These are phyloP conservation scores for Cicer arietinum DNA, from an alignment of 306 rosid species.

Conservation along the genomic window DNA sequence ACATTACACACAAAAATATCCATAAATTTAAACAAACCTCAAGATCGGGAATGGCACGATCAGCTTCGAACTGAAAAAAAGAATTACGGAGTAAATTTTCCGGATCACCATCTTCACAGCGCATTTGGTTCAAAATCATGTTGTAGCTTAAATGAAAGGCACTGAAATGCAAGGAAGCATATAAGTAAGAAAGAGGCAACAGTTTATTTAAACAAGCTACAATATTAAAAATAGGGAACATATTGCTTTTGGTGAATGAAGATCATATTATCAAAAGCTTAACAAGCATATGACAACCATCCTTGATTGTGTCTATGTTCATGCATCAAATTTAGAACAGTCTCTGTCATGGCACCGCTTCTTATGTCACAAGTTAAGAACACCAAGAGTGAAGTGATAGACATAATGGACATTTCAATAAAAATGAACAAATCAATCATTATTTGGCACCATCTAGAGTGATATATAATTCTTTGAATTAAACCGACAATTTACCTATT, in stretches of 20 bases:
- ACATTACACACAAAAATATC: background rate
- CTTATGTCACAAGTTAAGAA: conserved; percentile 24
- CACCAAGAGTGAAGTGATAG: background rate
- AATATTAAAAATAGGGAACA: conserved; percentile 28
- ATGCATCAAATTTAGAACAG: conserved; percentile 23
- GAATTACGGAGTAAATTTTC: conserved; percentile 91
- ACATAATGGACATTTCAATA: background rate
- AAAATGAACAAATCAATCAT: conserved; percentile 23
- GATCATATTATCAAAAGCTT: conserved; percentile 36
- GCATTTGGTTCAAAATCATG: conserved; percentile 96
- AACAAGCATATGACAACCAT: conserved; percentile 21
- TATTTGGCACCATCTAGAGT: background rate
- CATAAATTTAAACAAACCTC: conserved; percentile 65
- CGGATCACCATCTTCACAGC: conserved; percentile 92
- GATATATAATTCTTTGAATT: background rate
- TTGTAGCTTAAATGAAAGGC: conserved; percentile 98
- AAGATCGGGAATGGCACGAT: conserved; percentile 82
- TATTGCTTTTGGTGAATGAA: conserved; percentile 13
- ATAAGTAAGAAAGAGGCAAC: conserved; percentile 26
- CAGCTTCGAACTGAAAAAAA: conserved; percentile 96
- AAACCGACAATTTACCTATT: conserved; percentile 69
- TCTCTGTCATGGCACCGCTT: conserved; percentile 7
- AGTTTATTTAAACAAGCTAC: conserved; percentile 36
- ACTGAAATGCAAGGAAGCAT: conserved; percentile 56
- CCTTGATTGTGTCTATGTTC: conserved; percentile 1